A percentile compares a stretch with the other conserved stretches of the same genome.
phyloP scores from a whole-genome alignment of 2,329 filamentous ascomycete genomes.

The Ceratocystis cacaofunesta region DNA sequence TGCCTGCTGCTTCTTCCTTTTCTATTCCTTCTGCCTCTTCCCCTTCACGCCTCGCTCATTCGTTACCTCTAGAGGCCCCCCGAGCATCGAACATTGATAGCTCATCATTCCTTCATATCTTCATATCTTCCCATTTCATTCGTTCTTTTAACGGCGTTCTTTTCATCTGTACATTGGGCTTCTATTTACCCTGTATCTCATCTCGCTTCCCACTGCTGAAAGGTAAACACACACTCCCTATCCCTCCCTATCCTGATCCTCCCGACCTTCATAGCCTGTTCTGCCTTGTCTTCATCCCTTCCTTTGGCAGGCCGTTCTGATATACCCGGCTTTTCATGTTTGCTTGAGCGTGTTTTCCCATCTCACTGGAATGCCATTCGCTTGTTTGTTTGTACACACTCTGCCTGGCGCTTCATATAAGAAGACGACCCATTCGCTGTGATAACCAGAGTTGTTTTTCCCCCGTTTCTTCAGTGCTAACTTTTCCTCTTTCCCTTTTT shows the following conservation, averaged over 20 bases:
- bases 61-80: background rate
- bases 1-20: background rate
- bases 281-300: background rate
- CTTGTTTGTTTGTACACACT: background rate
- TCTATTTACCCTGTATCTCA: background rate
- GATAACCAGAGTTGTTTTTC: background rate
- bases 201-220: background rate
- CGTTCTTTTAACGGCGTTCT: slow-evolving; percentile 3
- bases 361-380: background rate
- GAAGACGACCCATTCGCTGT: background rate
- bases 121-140: background rate
- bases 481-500: slow-evolving; percentile 2
- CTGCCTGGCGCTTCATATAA: background rate
- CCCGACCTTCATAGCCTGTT: background rate
- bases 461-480: background rate
- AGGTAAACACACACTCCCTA: background rate
- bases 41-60: background rate
- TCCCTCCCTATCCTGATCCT: background rate
- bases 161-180: background rate
- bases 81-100: background rate
- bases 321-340: background rate
- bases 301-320: background rate
- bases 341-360: background rate
- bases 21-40: background rate
- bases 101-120: background rate